Evolutionary conservation across 768 basidiomycete genomes (phyloP).

Genomic region (Suillus variegatus): DNA sequence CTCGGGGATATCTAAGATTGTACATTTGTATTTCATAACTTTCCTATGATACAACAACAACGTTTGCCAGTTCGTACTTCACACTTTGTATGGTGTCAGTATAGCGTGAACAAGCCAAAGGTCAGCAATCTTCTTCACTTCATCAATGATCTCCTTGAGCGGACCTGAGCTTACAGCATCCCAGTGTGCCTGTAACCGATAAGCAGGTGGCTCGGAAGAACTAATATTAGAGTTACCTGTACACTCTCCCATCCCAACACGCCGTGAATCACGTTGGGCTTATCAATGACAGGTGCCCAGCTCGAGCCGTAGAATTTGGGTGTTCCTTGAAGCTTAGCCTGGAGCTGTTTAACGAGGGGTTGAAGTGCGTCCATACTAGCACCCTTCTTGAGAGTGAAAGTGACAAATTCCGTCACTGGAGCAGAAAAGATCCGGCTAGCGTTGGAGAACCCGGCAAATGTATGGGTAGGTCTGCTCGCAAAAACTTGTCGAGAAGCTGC

Average conservation of each 20-base stretch:
- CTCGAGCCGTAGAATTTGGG: conserved; percentile 29
- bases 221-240: conserved; percentile 18
- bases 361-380: conserved; percentile 19
- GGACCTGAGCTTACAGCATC: conserved; percentile 31
- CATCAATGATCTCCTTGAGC: conserved; percentile 29
- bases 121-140: conserved; percentile 25
- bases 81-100: conserved; percentile 16
- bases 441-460: conserved; percentile 26
- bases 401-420: conserved; percentile 35
- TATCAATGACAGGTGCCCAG: conserved; percentile 25
- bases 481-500: conserved; percentile 17
- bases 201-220: background rate
- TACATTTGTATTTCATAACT: background rate
- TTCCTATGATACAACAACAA: background rate
- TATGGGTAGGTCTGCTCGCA: conserved; percentile 17
- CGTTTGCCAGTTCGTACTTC: conserved; percentile 5
- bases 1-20: background rate
- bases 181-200: conserved; percentile 33
- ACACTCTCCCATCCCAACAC: conserved; percentile 41
- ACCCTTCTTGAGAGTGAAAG: conserved; percentile 31
- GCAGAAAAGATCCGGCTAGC: conserved; percentile 21
- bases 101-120: conserved; percentile 34
- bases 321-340: conserved; percentile 22
- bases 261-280: conserved; percentile 23
- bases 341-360: conserved; percentile 24